Conservation (phyloP, 306 rosid species). For the Fagus sylvatica region DNA sequence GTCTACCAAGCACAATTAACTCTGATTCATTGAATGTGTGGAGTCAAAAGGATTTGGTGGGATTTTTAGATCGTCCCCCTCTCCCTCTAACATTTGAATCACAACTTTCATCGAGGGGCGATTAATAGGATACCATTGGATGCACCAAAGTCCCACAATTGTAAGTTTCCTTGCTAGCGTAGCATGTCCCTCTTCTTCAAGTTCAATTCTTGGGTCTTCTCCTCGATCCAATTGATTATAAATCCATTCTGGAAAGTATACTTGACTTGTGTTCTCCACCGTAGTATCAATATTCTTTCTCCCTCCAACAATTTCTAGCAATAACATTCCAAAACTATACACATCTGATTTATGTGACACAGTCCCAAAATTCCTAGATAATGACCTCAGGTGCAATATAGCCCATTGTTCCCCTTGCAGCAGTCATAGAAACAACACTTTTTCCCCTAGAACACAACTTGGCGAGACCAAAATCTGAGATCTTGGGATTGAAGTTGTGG, state of each 20-base stretch:
- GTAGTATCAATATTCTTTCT: slow-evolving; percentile 24
- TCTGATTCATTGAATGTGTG: background rate
- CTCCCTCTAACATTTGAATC: slow-evolving; percentile 25
- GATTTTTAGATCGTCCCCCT: background rate
- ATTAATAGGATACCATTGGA: slow-evolving; percentile 25
- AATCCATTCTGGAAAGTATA: slow-evolving; percentile 31
- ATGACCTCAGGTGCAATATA: slow-evolving; percentile 33
- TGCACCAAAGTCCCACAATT: slow-evolving; percentile 37
- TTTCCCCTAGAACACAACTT: slow-evolving; percentile 17
- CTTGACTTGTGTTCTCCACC: slow-evolving; percentile 26
- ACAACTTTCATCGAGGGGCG: slow-evolving; percentile 37
- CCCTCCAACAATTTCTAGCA: slow-evolving; percentile 30
- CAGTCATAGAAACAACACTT: slow-evolving; percentile 23
- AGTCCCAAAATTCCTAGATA: slow-evolving; percentile 20
- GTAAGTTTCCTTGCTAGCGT: slow-evolving; percentile 25
- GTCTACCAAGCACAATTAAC: too few relatives aligned
- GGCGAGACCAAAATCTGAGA: slow-evolving; percentile 38
- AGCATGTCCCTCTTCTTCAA: slow-evolving; percentile 14
- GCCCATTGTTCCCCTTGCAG: slow-evolving; percentile 38
- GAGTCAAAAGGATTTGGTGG: slow-evolving; percentile 10
- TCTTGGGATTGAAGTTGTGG: slow-evolving; percentile 18
- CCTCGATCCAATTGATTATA: slow-evolving; percentile 13
- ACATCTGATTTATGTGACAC: slow-evolving; percentile 35
- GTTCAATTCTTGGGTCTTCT: background rate
- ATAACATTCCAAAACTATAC: slow-evolving; percentile 41